Conservation (phyloP, 495 filamentous ascomycete species). For the Aspergillus wentii region DNA sequence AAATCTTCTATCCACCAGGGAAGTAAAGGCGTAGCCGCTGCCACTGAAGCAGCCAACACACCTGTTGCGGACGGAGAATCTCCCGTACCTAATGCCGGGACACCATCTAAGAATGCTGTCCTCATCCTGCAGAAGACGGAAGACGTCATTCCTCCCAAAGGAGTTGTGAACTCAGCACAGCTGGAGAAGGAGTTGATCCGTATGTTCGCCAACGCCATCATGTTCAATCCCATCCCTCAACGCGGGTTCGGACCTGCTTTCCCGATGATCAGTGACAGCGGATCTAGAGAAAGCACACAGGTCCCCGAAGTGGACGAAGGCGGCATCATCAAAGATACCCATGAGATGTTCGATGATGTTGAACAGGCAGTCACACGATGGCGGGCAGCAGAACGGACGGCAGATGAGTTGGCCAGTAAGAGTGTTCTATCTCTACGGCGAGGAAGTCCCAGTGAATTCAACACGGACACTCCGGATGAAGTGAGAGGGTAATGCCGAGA, state of each 20-base stretch:
- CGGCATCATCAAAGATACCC: constrained; percentile 73
- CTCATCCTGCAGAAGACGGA: constrained; percentile 59
- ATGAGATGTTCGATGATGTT: constrained; percentile 78
- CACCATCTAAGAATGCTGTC: constrained; percentile 33
- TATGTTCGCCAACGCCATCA: constrained; percentile 96
- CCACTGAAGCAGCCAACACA: constrained; percentile 47
- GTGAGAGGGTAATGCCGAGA: constrained; percentile 24
- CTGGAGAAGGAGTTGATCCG: constrained; percentile 93
- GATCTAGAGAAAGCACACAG: constrained; percentile 41
- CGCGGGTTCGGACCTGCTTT: constrained; percentile 64
- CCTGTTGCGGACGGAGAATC: constrained; percentile 42
- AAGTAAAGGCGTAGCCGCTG: constrained; percentile 64
- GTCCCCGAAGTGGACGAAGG: constrained; percentile 62
- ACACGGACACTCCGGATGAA: constrained; percentile 38
- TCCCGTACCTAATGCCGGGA: constrained; percentile 27
- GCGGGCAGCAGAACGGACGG: constrained; percentile 52
- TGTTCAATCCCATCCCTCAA: constrained; percentile 82
- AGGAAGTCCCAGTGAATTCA: constrained; percentile 38
- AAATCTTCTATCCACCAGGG: constrained; percentile 69
- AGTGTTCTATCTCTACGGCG: constrained; percentile 37
- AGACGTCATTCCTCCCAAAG: constrained; percentile 78
- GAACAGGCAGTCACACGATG: constrained; percentile 55
- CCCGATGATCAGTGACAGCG: constrained; percentile 31
- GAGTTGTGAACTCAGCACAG: constrained; percentile 90
- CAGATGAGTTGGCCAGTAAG: constrained; percentile 39